These are phyloP conservation scores for Pseudodiploospora longispora DNA, from an alignment of 2,329 filamentous ascomycete genomes.

Conservation along the genomic window DNA sequence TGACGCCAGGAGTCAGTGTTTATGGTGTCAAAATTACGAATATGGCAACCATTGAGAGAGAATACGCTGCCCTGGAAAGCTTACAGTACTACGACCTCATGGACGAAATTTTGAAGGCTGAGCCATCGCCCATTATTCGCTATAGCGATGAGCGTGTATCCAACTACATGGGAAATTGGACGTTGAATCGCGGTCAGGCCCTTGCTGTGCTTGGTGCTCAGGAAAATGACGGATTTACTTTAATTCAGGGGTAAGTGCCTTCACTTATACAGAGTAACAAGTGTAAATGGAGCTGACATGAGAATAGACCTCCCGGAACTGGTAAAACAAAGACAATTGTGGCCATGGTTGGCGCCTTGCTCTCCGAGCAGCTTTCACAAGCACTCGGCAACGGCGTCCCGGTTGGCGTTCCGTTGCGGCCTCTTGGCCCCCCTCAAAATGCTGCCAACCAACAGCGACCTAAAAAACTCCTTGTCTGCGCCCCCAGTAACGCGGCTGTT, in stretches of 20 bases:
- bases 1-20: constrained; percentile 63
- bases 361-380: constrained; percentile 29
- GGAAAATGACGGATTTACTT: constrained; percentile 93
- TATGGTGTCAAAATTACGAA: constrained; percentile 80
- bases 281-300: constrained; percentile 20
- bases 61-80: constrained; percentile 85
- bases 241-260: constrained; percentile 70
- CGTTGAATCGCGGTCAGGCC: constrained; percentile 80
- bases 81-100: constrained; percentile 94
- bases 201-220: constrained; percentile 85
- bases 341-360: constrained; percentile 83
- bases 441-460: constrained; percentile 22
- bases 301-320: constrained; percentile 72
- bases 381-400: constrained; percentile 22
- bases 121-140: constrained; percentile 78
- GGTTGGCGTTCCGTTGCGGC: constrained; percentile 22
- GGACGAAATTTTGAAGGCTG: constrained; percentile 81
- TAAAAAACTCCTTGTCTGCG: constrained; percentile 92
- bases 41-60: constrained; percentile 88
- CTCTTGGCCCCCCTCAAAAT: constrained; percentile 12
- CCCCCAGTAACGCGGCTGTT: constrained; percentile 96
- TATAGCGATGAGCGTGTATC: constrained; percentile 69
- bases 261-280: background rate
- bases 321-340: constrained; percentile 98
- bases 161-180: constrained; percentile 66